Base-by-base conservation (phyloP, 306 rosid genomes). In the Mimosa pudica region DNA sequence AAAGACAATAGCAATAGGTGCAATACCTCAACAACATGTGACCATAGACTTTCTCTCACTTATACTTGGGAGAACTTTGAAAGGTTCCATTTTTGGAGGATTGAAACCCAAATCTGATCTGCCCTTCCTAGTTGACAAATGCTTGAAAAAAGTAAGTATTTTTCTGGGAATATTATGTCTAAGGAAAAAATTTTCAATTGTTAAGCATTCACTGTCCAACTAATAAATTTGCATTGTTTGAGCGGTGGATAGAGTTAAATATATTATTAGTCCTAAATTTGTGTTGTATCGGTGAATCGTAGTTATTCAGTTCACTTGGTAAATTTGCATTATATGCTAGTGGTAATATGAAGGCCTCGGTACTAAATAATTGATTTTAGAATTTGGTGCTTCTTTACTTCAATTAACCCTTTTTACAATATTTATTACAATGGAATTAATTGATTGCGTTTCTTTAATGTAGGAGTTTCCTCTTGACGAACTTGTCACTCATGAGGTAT, bases 21-120 rank as follows among this genome's bases (percentile, higher is more conserved):
- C 54, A 44, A 75, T 73, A 70, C 1, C 11, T 49, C 69, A 79
- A 51, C 7, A 54, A 42, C 72, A 58, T 49, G 69, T 81, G 61
- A 76, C 70, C 8, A 48, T 90, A 11, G 72, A 51, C 65, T 6
- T 42, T 49, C 24, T 6, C 52, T 6, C 85, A 30, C 57, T 90
- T 0, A 0, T 82, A 35, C 47, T 20, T 71, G 93, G 91, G 0
- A 83, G 87, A 86, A 82, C 83, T 66, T 61, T 86, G 74, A 87
- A 78, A 70, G 93, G 93, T n/a, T 76, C 84, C 41, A 13, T 71
- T 35, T 84, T 89, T 77, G 95, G 92, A 72, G 91, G 92, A 33
- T 24, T 87, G 49, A 89, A 74, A 84, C 3, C 85, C 79, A 82
- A 41, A 69, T 80, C 92, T 10, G 91, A 89, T 45, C 77, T 89